Percentiles rank a stretch among this genome's conserved stretches.
These are phyloP conservation scores for Haematococcus lacustris DNA, from an alignment of 139 green algal genomes.

Conservation along the genomic window DNA sequence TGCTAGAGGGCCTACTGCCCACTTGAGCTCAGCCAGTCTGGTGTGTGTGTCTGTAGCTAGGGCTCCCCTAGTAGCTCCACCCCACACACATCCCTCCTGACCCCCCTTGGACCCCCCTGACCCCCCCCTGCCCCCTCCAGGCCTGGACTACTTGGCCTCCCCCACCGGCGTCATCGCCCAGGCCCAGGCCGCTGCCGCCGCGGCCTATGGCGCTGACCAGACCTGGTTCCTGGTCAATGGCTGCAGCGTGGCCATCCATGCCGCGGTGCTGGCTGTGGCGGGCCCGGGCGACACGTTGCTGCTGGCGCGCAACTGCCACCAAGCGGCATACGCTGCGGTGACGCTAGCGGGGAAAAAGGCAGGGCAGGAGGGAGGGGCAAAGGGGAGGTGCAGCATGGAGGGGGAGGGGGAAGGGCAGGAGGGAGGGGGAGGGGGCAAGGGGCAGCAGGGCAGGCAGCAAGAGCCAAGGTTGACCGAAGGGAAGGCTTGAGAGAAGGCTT, in stretches of 20 bases:
- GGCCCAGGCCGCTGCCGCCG: slow-evolving; percentile 64
- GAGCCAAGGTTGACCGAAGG: background rate
- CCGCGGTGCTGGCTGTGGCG: slow-evolving; percentile 47
- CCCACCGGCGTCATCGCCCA: slow-evolving; percentile 55
- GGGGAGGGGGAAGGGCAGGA: background rate
- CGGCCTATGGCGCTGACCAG: slow-evolving; percentile 58
- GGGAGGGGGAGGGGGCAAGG: too few relatives aligned
- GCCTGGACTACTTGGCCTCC: background rate
- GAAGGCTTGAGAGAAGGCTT: background rate
- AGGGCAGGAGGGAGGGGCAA: background rate
- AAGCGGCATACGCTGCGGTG: slow-evolving; percentile 65
- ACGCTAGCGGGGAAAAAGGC: slow-evolving; percentile 51
- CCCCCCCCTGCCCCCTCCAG: background rate
- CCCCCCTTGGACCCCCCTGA: too few relatives aligned
- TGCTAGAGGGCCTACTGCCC: too few relatives aligned
- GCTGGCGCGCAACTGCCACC: slow-evolving; percentile 78
- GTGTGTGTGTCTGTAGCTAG: too few relatives aligned
- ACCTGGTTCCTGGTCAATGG: slow-evolving; percentile 93
- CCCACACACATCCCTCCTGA: too few relatives aligned
- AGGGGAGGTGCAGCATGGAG: background rate
- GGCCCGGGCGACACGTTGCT: slow-evolving; percentile 54
- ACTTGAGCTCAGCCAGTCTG: too few relatives aligned
- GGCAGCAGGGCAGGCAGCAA: too few relatives aligned
- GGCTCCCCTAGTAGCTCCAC: too few relatives aligned
- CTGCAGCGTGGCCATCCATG: slow-evolving; percentile 69